A percentile compares a stretch with the other conserved stretches of the same genome.
Evolutionary conservation across 139 green algal species (phyloP).

Genomic region (Nannochloris sp.): DNA sequence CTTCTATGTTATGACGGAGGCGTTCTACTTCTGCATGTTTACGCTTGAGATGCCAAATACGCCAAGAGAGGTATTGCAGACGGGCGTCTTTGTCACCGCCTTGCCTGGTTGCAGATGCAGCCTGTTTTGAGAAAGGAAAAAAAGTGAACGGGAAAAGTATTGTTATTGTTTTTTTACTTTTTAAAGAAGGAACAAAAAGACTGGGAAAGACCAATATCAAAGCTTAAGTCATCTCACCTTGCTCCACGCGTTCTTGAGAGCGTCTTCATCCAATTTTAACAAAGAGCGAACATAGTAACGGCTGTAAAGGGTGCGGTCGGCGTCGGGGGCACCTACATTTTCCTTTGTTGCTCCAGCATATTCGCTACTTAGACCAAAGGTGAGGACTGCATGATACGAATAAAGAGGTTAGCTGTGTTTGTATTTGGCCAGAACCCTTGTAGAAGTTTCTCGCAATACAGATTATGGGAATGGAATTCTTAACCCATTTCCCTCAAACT

Average conservation of each 20-base stretch:
- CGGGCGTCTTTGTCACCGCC: slow-evolving; percentile 58
- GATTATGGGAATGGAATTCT: too few relatives aligned
- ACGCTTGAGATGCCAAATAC: slow-evolving; percentile 79
- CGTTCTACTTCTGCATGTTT: slow-evolving; percentile 25
- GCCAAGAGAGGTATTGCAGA: slow-evolving; percentile 77
- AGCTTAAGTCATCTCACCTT: slow-evolving; percentile 38
- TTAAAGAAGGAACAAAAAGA: background rate
- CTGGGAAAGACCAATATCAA: background rate
- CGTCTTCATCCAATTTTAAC: slow-evolving; percentile 60
- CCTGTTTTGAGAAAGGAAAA: slow-evolving; percentile 18
- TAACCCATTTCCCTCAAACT: too few relatives aligned
- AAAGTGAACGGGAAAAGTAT: background rate
- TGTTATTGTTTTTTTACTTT: background rate
- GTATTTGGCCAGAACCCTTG: too few relatives aligned
- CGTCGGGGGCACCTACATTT: slow-evolving; percentile 5
- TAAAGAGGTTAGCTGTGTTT: too few relatives aligned
- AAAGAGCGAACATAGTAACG: slow-evolving; percentile 77
- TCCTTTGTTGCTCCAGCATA: slow-evolving; percentile 26
- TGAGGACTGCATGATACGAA: slow-evolving; percentile 35
- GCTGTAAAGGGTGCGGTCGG: slow-evolving; percentile 37
- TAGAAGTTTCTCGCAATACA: too few relatives aligned
- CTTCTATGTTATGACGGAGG: background rate
- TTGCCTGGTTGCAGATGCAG: slow-evolving; percentile 28
- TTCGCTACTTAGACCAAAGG: slow-evolving; percentile 40
- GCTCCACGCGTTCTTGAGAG: slow-evolving; percentile 59